phyloP scores from a whole-genome alignment of 441 rosid genomes.

The Brassica hybrid region DNA sequence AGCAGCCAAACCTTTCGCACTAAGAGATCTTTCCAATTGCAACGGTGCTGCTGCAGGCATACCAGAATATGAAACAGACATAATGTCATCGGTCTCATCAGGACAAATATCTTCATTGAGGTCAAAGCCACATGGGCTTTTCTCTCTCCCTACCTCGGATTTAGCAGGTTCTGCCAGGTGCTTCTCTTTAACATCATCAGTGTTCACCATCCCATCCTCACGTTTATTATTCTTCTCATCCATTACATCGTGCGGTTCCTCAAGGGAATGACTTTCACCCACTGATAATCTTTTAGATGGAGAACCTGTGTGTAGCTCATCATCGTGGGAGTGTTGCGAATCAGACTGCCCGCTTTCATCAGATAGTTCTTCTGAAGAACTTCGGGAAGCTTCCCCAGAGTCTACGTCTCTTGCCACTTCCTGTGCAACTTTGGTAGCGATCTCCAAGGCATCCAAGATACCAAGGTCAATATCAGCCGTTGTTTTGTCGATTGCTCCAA shows the following conservation, averaged over 20 bases:
- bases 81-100: conserved; percentile 69
- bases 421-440: conserved; percentile 92
- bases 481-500: conserved; percentile 51
- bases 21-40: conserved; percentile 76
- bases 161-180: conserved; percentile 62
- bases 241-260: conserved; percentile 37
- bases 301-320: conserved; percentile 42
- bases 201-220: conserved; percentile 50
- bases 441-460: conserved; percentile 88
- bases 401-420: conserved; percentile 93
- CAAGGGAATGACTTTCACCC: conserved; percentile 54
- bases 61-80: conserved; percentile 42
- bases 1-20: conserved; percentile 83
- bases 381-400: conserved; percentile 63
- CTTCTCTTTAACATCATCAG: conserved; percentile 62
- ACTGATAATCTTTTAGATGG: conserved; percentile 50
- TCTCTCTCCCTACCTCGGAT: conserved; percentile 57
- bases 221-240: conserved; percentile 46
- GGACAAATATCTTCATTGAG: conserved; percentile 82
- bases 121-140: conserved; percentile 73
- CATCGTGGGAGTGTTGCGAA: conserved; percentile 54
- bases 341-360: conserved; percentile 53
- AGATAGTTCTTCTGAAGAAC: conserved; percentile 66
- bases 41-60: conserved; percentile 61
- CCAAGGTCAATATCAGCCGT: conserved; percentile 75